phyloP scores from a whole-genome alignment of 2,329 filamentous ascomycete species.

The Xylaria sp. region DNA sequence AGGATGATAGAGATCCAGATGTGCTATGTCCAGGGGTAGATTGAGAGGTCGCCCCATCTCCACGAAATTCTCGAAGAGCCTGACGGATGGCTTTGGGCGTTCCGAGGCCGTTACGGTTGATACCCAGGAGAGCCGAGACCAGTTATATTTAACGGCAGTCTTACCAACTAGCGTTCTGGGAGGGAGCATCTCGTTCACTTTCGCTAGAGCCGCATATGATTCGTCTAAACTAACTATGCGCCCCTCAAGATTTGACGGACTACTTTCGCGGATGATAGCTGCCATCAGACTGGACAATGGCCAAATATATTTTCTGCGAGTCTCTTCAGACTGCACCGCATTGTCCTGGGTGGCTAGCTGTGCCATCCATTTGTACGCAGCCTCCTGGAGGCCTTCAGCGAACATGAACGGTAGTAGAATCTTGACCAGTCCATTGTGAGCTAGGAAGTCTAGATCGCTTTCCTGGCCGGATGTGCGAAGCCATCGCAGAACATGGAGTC shows the following conservation, averaged over 20 bases:
- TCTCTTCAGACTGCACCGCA: constrained; percentile 22
- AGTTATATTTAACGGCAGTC: constrained; percentile 38
- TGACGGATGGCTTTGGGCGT: constrained; percentile 40
- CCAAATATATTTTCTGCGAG: constrained; percentile 15
- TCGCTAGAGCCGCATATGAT: constrained; percentile 45
- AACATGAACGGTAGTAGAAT: constrained; percentile 46
- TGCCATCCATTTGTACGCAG: constrained; percentile 50
- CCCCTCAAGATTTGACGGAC: constrained; percentile 20
- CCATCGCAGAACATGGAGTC: constrained; percentile 48
- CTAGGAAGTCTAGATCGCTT: constrained; percentile 42
- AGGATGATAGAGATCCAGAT: constrained; percentile 52
- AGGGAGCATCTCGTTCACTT: constrained; percentile 41
- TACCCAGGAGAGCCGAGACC: constrained; percentile 46
- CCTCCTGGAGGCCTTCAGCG: constrained; percentile 46
- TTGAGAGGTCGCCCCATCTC: constrained; percentile 40
- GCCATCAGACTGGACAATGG: constrained; percentile 39
- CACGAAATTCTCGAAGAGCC: constrained; percentile 49
- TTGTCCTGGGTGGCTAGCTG: constrained; percentile 30
- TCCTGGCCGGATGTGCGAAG: constrained; percentile 47
- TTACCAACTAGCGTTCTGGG: constrained; percentile 33
- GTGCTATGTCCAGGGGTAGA: constrained; percentile 44
- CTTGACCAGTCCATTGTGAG: constrained; percentile 35
- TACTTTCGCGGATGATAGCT: constrained; percentile 33
- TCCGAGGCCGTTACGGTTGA: constrained; percentile 48
- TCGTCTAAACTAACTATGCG: constrained; percentile 39